Evolutionary conservation across 2,329 filamentous ascomycete species (phyloP), one percentile per base, ranked within the genome.

Genomic region (Lachnellula hyalina): DNA sequence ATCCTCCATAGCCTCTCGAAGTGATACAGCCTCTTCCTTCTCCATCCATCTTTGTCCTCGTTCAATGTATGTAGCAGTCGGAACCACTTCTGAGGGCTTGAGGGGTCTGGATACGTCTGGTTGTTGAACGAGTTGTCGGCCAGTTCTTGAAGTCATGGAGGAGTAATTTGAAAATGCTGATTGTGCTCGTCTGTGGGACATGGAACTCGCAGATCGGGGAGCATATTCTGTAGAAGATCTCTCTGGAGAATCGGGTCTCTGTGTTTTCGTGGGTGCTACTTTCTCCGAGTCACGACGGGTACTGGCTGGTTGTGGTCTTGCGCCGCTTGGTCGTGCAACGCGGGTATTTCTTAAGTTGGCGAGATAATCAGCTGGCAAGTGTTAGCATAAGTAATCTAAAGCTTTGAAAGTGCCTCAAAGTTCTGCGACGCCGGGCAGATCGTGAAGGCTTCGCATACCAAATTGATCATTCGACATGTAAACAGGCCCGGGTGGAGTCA

Each of bases 1-100:
- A 63, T 89, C 84, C 61, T 90, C 82, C 77, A 92, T 83, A 11
- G 88, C 87, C 57, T 84, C 79, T 17, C 86, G 81, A 56, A 92
- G 71, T 19, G 86, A 86, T 36, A 79, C 78, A 4, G 83, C 85
- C 70, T 92, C 88, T 66, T 90, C 86, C 69, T 87, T 89, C 69
- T 92, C 88, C 81, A 89, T 88, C 85, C 87, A 90, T 63, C 87
- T 76, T 66, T 84, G 82, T 17, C 86, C 86, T 54, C 84, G 81
- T 70, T 91, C 88, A 53, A 89, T 85, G 69, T 91, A 91, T 7
- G 80, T 83, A 44, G 83, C 76, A 56, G 79, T 87, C 6, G 84
- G 81, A 15, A 86, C 83, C 48, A 86, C 78, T 49, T 84, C 77
- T 2, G 78, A 81, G 1, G 83, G 80, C 59, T 76, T 83, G 54